Base-by-base conservation (phyloP, 805 yeast genomes). In the Saccharomyces kudriavzevii region DNA sequence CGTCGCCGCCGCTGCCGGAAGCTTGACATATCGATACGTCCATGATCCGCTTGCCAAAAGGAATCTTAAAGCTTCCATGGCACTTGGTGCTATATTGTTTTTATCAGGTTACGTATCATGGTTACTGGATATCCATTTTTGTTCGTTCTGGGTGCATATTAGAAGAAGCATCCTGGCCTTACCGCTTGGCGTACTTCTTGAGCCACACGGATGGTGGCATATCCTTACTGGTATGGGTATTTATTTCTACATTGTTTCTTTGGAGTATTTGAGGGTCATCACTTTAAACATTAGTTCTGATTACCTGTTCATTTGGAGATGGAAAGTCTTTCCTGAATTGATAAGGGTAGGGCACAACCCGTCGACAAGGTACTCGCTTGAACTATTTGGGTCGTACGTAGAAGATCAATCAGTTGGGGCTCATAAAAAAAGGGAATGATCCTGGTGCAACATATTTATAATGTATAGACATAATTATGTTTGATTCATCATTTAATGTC, bases 191-290 rank as follows among this genome's bases (percentile, higher is more conserved):
- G 79, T 90, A 57, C 60, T 92, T 4, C 74, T 91, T 40, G 98
- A 91, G 69, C 87, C 96, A 24, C 98, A 91, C 64, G 96, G 96
- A 25, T 92, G 97, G 97, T 91, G 98, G 98, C 98, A 91, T 66
- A 72, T 87, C 9, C 77, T 87, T 60, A 87, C 94, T 0, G 95
- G 96, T 0, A 73, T 82, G 14, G 96, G 97, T 0, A 92, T 92
- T 14, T 91, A 91, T 70, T 87, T 77, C 68, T 91, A 89, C 70
- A 77, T 91, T 60, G 83, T 86, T 6, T 90, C 86, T 65, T 78
- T 86, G 62, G 92, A 90, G 73, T 80, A 86, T 58, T 72, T 91
- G 58, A 77, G 92, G 58, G 74, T 86, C 45, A 25, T 54, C 5
- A 48, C 43, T n/a, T 13, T 47, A 1, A 29, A 53, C 6, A 72